Evolutionary conservation across 768 basidiomycete genomes (phyloP), one percentile per base, ranked within the genome.

Genomic region (Tulasnella sp.): DNA sequence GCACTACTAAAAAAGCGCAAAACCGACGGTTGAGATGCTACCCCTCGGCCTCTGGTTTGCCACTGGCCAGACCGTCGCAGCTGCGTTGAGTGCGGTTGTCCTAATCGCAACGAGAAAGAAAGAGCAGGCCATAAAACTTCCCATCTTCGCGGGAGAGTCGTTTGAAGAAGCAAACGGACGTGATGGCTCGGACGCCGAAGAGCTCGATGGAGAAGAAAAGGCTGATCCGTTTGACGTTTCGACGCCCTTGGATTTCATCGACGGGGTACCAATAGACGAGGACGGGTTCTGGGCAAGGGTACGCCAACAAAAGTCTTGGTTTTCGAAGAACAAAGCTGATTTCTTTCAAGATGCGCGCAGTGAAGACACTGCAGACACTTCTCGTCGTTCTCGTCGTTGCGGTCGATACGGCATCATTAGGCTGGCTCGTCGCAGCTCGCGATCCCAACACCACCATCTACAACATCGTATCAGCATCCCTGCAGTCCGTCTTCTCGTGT

Each of bases 141-240:
- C 50, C 17, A 37, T 52, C 3, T 52, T 52, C 50, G 25, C 29
- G 12, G 50, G 34, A 36, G 50, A 25, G 6, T 52, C 50, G 6
- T 25, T 35, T 1, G 50, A 52, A 7, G 34, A 32, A 48, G 21
- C 25, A 25, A 29, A 53, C 19, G 52, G 34, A 14, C 25, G 23
- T 27, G 42, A 34, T 14, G 55, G 31, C 11, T 11, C 2, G 1
- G 40, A 32, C 48, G 17, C 27, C 2, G 55, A 45, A 29, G 42
- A 57, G 23, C 41, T 57, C 23, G 55, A 34, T 17, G 55, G 55
- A 19, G 55, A 36, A 15, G 40, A 57, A 17, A 57, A 57, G 32
- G 31, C 32, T 11, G 84, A 86, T 63, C 79, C 82, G 9, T 86
- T 84, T 64, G 77, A 80, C 65, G 81, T 90, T n/a, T 77, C 79